Base-by-base conservation (phyloP, 129 eudicot genomes). In the Solidago caesia region DNA sequence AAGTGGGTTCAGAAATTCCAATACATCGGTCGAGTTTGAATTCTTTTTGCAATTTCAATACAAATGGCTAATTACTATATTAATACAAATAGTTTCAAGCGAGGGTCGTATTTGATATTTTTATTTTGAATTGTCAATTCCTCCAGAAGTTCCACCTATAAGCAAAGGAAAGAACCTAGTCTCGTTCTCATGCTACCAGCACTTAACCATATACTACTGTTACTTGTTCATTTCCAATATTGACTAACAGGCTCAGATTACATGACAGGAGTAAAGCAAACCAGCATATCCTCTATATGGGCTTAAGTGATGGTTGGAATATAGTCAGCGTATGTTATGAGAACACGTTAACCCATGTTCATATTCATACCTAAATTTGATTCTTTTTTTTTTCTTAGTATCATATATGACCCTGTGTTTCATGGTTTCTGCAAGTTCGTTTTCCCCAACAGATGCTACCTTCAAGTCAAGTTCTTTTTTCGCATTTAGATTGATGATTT, bases 171-270 rank as follows among this genome's bases (percentile, higher is more conserved):
- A 33, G 39, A 33, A 33, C 39, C 1, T 33, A 49, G 45, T 39
- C 62, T 69, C 7, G 14, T 69, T 69, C 27, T 33, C 62, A 51
- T 21, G 73, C 73, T 69, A 49, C 33, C 48, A 13, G 67, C 41
- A 8, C 44, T 21, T 6, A 25, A 21, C 5, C 44, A 60, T 29
- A 4, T 9, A 60, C 10, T 60, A 60, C 44, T 12, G 29, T 5
- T 68, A 64, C n/a, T 14, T 43, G 7, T 14, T 5, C 44, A 7
- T 64, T 26, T 64, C 41, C 70, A 8, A 4, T 12, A 48, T 27
- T 13, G 56, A 68, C 56, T 10, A 29, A 47, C 15, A 6, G 48
- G 73, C 44, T 61, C 73, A 47, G 7, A 14, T 49, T 59, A 68
- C 13, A 29, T 68, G 25, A 48, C 29, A 68, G 59, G 59, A 68